Evolutionary conservation across 2,329 filamentous ascomycete genomes (phyloP).

Genomic region (Seiridium unicorne): DNA sequence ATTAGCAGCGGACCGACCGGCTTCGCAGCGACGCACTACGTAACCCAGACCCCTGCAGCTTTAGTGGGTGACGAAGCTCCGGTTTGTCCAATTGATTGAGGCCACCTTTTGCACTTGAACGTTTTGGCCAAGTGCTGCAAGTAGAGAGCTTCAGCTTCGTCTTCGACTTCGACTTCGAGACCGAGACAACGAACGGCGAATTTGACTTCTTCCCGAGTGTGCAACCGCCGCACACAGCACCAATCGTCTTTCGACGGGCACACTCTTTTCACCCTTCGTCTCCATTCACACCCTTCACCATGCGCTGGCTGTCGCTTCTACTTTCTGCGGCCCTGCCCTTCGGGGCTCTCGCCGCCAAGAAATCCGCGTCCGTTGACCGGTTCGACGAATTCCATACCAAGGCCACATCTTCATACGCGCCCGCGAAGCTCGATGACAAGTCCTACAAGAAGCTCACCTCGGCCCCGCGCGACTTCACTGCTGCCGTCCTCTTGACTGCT

Average conservation of each 20-base stretch:
- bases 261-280: conserved; percentile 3
- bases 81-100: conserved; percentile 2
- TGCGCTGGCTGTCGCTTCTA: conserved; percentile 67
- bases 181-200: background rate
- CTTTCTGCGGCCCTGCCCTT: conserved; percentile 61
- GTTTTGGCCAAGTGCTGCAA: background rate
- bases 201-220: background rate
- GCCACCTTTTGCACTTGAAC: conserved; percentile 4
- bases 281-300: conserved; percentile 39
- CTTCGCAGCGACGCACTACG: background rate
- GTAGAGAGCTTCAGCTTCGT: too few species aligned
- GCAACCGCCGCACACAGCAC: background rate
- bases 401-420: conserved; percentile 55
- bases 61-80: background rate
- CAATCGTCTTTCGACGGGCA: conserved; percentile 6
- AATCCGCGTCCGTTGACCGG: conserved; percentile 56
- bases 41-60: background rate
- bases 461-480: conserved; percentile 78
- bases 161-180: background rate
- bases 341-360: conserved; percentile 62
- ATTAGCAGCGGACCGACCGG: conserved; percentile 4
- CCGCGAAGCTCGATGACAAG: conserved; percentile 76
- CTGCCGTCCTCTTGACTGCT: conserved; percentile 82
- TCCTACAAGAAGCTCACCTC: conserved; percentile 74
- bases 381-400: conserved; percentile 72